These are phyloP conservation scores for Penicillium macrosclerotiorum DNA, from an alignment of 495 filamentous ascomycete genomes.

Conservation along the genomic window DNA sequence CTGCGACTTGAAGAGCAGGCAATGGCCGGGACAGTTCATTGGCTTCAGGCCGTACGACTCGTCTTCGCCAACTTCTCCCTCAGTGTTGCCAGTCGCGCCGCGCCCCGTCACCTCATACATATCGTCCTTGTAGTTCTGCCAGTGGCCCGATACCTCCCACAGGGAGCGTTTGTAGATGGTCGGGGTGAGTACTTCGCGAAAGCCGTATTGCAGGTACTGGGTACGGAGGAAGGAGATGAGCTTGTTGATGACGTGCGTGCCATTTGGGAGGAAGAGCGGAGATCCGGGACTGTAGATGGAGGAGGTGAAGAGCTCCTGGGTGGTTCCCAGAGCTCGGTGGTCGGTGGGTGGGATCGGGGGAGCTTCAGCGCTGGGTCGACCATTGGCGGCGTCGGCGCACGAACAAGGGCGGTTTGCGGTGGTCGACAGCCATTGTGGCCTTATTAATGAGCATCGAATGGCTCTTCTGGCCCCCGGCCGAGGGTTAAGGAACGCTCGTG, in stretches of 20 bases:
- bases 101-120: conserved; percentile 85
- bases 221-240: conserved; percentile 80
- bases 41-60: conserved; percentile 90
- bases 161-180: conserved; percentile 91
- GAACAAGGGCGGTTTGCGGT: conserved; percentile 35
- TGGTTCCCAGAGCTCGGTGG: conserved; percentile 68
- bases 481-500: conserved; percentile 16
- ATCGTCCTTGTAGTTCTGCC: conserved; percentile 91
- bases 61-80: conserved; percentile 54
- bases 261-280: conserved; percentile 83
- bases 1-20: conserved; percentile 76
- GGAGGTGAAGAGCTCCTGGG: conserved; percentile 75
- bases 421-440: conserved; percentile 34
- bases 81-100: conserved; percentile 47
- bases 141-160: conserved; percentile 87
- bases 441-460: conserved; percentile 3
- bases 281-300: conserved; percentile 83
- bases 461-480: conserved; percentile 2
- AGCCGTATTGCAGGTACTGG: conserved; percentile 85
- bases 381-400: conserved; percentile 34
- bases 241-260: conserved; percentile 83
- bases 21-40: conserved; percentile 97
- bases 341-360: conserved; percentile 42
- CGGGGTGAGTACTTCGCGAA: conserved; percentile 88
- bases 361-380: conserved; percentile 11